A percentile compares a stretch with the other conserved stretches of the same genome.
These are phyloP conservation scores for Chytridium lagenaria DNA, from an alignment of 371 early-diverging fungal species.

Conservation along the genomic window DNA sequence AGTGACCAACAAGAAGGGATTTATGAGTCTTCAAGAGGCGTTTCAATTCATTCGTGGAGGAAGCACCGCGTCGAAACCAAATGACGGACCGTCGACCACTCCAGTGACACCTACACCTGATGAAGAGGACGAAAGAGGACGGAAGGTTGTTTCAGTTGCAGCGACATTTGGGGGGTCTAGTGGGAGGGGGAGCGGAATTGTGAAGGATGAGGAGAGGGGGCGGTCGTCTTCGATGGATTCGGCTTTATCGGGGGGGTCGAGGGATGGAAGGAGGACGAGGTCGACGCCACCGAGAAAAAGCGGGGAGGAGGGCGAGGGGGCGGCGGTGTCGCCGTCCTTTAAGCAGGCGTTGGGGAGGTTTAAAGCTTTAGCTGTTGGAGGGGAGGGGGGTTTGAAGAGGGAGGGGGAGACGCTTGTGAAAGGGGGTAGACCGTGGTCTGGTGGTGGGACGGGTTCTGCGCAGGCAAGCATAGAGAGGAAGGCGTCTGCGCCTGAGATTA, in stretches of 20 bases:
- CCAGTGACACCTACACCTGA: neutral
- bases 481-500: neutral
- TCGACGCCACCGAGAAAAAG: neutral
- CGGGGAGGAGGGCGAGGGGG: neutral
- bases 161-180: constrained; percentile 3
- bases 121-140: neutral
- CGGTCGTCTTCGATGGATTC: neutral
- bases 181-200: neutral
- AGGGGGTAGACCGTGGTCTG: neutral
- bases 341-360: constrained; percentile 2
- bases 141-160: neutral
- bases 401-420: neutral
- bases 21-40: constrained; percentile 1
- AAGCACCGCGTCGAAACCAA: neutral
- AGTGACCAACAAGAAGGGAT: neutral
- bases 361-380: neutral
- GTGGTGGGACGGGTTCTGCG: neutral
- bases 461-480: neutral
- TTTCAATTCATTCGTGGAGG: neutral
- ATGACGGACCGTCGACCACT: neutral
- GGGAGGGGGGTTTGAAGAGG: neutral
- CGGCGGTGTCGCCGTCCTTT: neutral
- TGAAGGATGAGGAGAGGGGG: neutral
- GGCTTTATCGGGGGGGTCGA: neutral
- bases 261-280: neutral